Evolutionary conservation across 2,329 filamentous ascomycete genomes (phyloP), one percentile per base, ranked within the genome.

Genomic region (Lachnellula cervina): DNA sequence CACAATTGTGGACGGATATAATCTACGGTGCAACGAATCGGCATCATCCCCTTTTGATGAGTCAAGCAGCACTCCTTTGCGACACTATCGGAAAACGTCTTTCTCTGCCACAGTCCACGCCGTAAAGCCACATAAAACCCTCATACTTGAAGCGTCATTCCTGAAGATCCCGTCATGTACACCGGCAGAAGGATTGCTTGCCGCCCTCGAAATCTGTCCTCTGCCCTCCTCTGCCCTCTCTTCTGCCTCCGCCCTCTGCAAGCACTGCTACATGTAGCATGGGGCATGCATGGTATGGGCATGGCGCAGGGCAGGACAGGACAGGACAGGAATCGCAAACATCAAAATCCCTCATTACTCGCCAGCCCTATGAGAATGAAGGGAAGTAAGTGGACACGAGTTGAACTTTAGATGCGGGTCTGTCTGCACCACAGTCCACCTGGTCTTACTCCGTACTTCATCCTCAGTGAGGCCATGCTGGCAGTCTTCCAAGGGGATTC

Each of bases 271-370:
- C n/a, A n/a, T n/a, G n/a, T n/a, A n/a, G n/a, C n/a, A n/a, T n/a
- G n/a, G n/a, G n/a, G n/a, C n/a, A n/a, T n/a, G 9, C 28, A 11
- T 4, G 28, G 9, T 11, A 11, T 4, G 9, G 50, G 50, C 42
- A 45, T 52, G 50, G 50, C 50, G 50, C 45, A 43, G 49, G 35
- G 32, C 28, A 21, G n/a, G 21, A 23, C 21, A 23, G 21, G 21
- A 23, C 21, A 23, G 21, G 32, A 42, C 45, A 11, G 28, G 17
- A 23, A 52, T 46, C 21, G 19, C 42, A 44, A 23, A 44, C 42
- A 21, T 23, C 17, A 44, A 57, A 57, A 45, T 57, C 50, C 44
- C 55, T 45, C 55, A 57, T 38, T 28, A 57, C 14, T 53, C 40
- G 55, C 50, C 55, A 57, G 55, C 55, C 55, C 51, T 57, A 57